Conservation (phyloP, 1,139 yeast genomes). For the Saccharomyces hybrid region DNA sequence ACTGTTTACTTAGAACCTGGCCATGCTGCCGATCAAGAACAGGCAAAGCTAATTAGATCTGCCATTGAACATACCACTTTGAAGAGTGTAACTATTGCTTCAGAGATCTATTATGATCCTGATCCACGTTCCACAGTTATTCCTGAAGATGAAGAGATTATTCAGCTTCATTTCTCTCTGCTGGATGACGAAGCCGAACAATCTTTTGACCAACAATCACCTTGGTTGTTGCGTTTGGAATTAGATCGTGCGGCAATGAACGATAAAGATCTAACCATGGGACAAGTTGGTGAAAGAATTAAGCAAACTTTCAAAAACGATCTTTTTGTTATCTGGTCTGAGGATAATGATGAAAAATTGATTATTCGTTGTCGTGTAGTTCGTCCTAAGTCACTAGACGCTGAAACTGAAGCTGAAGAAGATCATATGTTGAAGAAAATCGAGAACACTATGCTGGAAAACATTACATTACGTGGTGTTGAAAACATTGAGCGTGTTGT, state of each 20-base stretch:
- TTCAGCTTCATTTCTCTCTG: conserved; percentile 93
- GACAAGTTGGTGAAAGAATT: conserved; percentile 95
- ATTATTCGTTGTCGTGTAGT: conserved; percentile 97
- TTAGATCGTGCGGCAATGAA: conserved; percentile 98
- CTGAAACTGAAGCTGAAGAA: conserved; percentile 92
- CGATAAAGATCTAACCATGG: conserved; percentile 95
- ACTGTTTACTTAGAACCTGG: conserved; percentile 82
- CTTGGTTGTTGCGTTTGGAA: conserved; percentile 95
- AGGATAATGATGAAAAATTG: conserved; percentile 95
- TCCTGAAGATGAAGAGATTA: conserved; percentile 94
- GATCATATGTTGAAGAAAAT: conserved; percentile 93
- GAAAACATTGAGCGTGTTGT: conserved; percentile 82
- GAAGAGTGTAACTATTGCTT: conserved; percentile 92
- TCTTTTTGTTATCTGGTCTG: conserved; percentile 96
- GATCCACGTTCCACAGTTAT: conserved; percentile 95
- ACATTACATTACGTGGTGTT: conserved; percentile 92
- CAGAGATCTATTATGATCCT: conserved; percentile 96
- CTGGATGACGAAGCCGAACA: conserved; percentile 97
- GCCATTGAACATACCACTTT: conserved; percentile 95
- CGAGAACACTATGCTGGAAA: conserved; percentile 93
- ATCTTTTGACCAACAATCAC: conserved; percentile 87
- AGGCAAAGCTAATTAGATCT: conserved; percentile 91
- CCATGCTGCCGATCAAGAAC: conserved; percentile 80
- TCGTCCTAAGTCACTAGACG: conserved; percentile 88
- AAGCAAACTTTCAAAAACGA: conserved; percentile 92